phyloP scores from a whole-genome alignment of 768 basidiomycete species.

The Melanogaster broomeanus region DNA sequence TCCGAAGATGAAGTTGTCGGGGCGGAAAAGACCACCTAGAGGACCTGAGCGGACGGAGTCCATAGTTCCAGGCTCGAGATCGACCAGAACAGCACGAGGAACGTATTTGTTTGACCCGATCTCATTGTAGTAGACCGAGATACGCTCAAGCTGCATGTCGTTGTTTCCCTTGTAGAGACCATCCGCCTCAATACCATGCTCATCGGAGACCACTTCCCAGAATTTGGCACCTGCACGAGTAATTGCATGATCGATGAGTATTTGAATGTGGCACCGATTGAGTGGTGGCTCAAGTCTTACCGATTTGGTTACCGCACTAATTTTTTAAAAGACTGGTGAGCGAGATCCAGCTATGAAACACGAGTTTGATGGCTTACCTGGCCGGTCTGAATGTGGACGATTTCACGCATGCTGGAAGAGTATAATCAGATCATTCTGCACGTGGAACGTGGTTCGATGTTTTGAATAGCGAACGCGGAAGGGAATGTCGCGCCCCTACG shows the following conservation, averaged over 20 bases:
- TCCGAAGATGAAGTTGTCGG: constrained; percentile 98
- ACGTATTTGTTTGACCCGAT: constrained; percentile 96
- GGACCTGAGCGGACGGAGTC: constrained; percentile 90
- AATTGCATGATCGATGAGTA: constrained; percentile 20
- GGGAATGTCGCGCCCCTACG: constrained; percentile 25
- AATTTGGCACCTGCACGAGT: constrained; percentile 76
- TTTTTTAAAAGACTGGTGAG: constrained; percentile 31
- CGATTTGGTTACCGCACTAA: constrained; percentile 99
- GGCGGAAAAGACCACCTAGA: constrained; percentile 90
- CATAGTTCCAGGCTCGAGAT: constrained; percentile 98
- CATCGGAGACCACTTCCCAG: constrained; percentile 98
- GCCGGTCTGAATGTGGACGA: constrained; percentile 99
- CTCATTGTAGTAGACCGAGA: constrained; percentile 98
- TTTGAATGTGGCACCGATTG: constrained; percentile 10
- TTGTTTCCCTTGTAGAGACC: constrained; percentile 92
- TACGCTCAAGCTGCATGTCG: constrained; percentile 95
- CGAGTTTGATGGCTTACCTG: constrained; percentile 58
- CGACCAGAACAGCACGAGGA: constrained; percentile 95
- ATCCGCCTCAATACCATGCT: constrained; percentile 94
- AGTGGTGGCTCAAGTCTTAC: constrained; percentile 47
- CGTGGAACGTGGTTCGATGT: constrained; percentile 15
- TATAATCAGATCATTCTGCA: constrained; percentile 26
- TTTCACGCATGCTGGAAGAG: constrained; percentile 89
- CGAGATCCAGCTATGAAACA: constrained; percentile 4
- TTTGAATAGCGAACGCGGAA: constrained; percentile 19